Base-by-base conservation (phyloP, 169 alveolate species). In the Plasmodium vivax region DNA sequence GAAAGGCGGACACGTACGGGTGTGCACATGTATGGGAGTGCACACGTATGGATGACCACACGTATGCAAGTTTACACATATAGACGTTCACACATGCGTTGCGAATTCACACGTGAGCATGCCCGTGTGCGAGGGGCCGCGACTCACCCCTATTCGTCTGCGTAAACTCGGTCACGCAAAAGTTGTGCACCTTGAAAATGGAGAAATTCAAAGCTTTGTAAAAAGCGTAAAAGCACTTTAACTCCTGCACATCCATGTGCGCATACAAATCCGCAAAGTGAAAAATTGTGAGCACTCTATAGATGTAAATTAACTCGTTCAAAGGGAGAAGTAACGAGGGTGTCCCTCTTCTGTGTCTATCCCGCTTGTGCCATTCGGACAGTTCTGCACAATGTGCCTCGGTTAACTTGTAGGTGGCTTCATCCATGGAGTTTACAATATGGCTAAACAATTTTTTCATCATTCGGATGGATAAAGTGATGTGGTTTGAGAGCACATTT, bases 381-480 rank as follows among this genome's bases (percentile, higher is more conserved):
- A 93, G 8, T 81, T 93, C 91, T 14, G 41, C 38, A 83, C 85
- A 62, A 34, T 83, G 38, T 3, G 32, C 9, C 80, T 38, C 16
- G 32, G 82, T 10, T 73, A 43, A 54, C 75, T 81, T 83, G 68
- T 93, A 93, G 8, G 56, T 43, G 12, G 12, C n/a, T 38, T 73
- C 83, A 71, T 85, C 92, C 83, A 85, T 45, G 1, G 92, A 93
- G 80, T 93, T 85, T 93, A 93, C 23, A 73, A 92, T 82, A 47
- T n/a, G 32, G 19, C 34, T 16, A 72, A 82, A 92, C 82, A 41
- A 79, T 32, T 23, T 38, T 14, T 14, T n/a, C 56, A 92, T 27
- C 56, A 92, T 3, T 45, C 74, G 30, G 36, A 92, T 36, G 3
- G 95, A 92, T 62, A 92, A 71, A 32, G 30, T 72, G n/a, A 83